phyloP scores from a whole-genome alignment of 495 filamentous ascomycete genomes.

The Wilcoxina mikolae region DNA sequence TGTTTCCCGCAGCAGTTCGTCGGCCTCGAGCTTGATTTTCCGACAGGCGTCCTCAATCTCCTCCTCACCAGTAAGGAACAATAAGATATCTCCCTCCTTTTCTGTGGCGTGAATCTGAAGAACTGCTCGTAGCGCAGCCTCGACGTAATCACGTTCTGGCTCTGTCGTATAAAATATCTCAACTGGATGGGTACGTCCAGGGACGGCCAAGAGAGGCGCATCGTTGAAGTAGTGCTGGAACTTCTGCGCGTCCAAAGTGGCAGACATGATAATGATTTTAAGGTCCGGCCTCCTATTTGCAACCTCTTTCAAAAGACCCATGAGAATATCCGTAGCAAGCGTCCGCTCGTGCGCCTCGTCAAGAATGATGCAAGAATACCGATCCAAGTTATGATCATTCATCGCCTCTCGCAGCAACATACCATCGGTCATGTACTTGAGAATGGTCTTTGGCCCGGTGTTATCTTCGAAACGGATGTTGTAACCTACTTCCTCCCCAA shows the following conservation, averaged over 20 bases:
- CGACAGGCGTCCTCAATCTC: slow-evolving; percentile 94
- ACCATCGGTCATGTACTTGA: slow-evolving; percentile 99
- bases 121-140: slow-evolving; percentile 85
- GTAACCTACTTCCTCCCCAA: slow-evolving; percentile 96
- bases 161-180: slow-evolving; percentile 98
- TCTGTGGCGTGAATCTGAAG: slow-evolving; percentile 92
- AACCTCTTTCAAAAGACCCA: slow-evolving; percentile 86
- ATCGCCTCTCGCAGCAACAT: slow-evolving; percentile 97
- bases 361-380: slow-evolving; percentile 96
- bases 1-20: slow-evolving; percentile 78
- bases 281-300: slow-evolving; percentile 63
- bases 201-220: slow-evolving; percentile 84
- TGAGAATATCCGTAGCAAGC: slow-evolving; percentile 85
- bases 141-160: slow-evolving; percentile 90
- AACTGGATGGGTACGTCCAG: slow-evolving; percentile 88
- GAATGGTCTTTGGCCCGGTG: slow-evolving; percentile 73
- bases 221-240: slow-evolving; percentile 97
- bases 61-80: slow-evolving; percentile 97
- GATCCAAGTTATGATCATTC: slow-evolving; percentile 78
- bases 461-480: slow-evolving; percentile 98
- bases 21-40: slow-evolving; percentile 77
- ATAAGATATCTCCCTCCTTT: slow-evolving; percentile 79
- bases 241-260: slow-evolving; percentile 90
- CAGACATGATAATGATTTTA: slow-evolving; percentile 98
- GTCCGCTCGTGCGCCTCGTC: slow-evolving; percentile 97